phyloP scores from a whole-genome alignment of 2,329 filamentous ascomycete species.

The Myriosclerotinia curreyana region DNA sequence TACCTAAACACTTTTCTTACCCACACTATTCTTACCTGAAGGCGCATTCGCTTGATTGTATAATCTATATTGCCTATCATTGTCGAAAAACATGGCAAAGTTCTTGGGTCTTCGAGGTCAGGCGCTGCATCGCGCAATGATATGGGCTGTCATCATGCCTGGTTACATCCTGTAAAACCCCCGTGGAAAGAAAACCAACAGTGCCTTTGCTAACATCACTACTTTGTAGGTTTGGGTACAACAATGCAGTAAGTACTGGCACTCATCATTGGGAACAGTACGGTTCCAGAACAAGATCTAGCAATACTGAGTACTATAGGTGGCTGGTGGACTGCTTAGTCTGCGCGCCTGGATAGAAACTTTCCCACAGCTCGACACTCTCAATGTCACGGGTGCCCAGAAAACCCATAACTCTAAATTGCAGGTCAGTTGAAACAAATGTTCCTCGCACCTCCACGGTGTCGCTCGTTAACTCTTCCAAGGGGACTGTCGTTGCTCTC shows the following conservation, averaged over 20 bases:
- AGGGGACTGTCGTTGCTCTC: conserved; percentile 22
- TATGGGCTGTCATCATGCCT: conserved; percentile 62
- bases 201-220: background rate
- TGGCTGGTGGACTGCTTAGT: conserved; percentile 48
- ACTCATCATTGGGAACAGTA: background rate
- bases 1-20: background rate
- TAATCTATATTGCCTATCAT: background rate
- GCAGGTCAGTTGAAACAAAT: background rate
- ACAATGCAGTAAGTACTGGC: conserved; percentile 37
- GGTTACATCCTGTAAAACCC: conserved; percentile 67
- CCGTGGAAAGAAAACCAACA: conserved; percentile 32
- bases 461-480: background rate
- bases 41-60: background rate
- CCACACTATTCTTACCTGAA: conserved; percentile 1
- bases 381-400: conserved; percentile 2
- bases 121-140: conserved; percentile 50
- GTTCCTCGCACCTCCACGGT: background rate
- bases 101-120: conserved; percentile 62
- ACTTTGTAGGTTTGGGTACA: conserved; percentile 46
- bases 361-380: conserved; percentile 23
- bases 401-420: conserved; percentile 13
- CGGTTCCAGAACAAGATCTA: background rate
- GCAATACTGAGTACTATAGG: conserved; percentile 34
- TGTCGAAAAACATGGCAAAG: conserved; percentile 43
- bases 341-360: conserved; percentile 22